Evolutionary conservation across 345 rosid species (phyloP), one percentile per base, ranked within the genome.

Genomic region (Syzygium oleosum): DNA sequence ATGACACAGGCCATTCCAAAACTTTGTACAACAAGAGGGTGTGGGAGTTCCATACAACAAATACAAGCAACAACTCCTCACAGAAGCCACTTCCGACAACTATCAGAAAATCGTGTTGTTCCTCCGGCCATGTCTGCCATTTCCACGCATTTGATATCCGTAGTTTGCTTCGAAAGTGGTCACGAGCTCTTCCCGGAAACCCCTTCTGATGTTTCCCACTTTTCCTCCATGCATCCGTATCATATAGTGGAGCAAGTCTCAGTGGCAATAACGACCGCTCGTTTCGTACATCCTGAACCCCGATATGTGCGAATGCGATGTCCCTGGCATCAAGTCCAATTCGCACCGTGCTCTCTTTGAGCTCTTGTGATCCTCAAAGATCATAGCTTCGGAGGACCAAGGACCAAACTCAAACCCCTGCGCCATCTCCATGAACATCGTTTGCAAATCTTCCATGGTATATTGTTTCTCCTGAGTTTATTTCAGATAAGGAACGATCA

Each of bases 371-470:
- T 88, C 88, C 52, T 88, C 88, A 68, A 80, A 25, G 41, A 73
- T 85, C 22, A 84, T 53, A 13, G 87, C 25, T 22, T 84, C 86
- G 12, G 85, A 52, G 12, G 87, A 84, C 91, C 88, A 73, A 4
- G 91, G 38, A 2, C 91, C 34, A 53, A 88, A 23, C 13, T 90
- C 88, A n/a, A 92, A 93, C 13, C 88, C 94, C 84, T 89, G 88
- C 0, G 84, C 93, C 92, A 95, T 90, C 52, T 94, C 97, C 84
- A 84, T 54, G 3, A 94, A 84, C 95, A 95, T 94, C 15, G 43
- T 25, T 59, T 92, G 95, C 79, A 95, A 68, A 86, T 93, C 95
- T 87, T 91, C 94, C 89, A 92, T 88, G 84, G 90, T 93, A 87
- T 88, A 91, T 15, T 51, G 85, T 65, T 94, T 92, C 2, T 88